Evolutionary conservation across 306 rosid species (phyloP).

Genomic region (Quillaja saponaria): DNA sequence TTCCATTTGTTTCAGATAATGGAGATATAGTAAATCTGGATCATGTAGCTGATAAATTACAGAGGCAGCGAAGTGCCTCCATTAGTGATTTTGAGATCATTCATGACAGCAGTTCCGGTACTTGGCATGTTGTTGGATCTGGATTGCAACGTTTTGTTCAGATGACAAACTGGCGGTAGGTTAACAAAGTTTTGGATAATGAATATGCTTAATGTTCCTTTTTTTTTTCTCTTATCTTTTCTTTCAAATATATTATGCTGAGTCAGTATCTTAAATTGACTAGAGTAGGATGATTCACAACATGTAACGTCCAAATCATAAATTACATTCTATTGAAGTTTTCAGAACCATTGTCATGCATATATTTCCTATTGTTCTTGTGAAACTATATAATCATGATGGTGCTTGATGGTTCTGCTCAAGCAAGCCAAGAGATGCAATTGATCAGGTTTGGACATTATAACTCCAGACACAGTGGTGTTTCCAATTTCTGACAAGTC

Average conservation of each 20-base stretch:
- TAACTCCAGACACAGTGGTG: conserved; percentile 7
- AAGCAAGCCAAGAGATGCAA: too few species aligned
- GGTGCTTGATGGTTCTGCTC: too few species aligned
- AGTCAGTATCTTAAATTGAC: too few species aligned
- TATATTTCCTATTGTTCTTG: conserved; percentile 13
- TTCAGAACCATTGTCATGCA: conserved; percentile 9
- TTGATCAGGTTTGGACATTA: conserved; percentile 12
- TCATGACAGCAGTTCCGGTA: conserved; percentile 53
- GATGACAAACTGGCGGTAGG: conserved; percentile 96
- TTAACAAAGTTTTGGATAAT: conserved; percentile 37
- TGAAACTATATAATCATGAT: conserved; percentile 23
- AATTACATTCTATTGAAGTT: conserved; percentile 22
- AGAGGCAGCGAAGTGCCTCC: conserved; percentile 70
- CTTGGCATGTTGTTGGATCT: conserved; percentile 82
- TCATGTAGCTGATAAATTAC: conserved; percentile 69
- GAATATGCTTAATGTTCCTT: conserved; percentile 2
- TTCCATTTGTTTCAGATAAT: conserved; percentile 48
- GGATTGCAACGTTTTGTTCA: conserved; percentile 91
- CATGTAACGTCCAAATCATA: too few species aligned
- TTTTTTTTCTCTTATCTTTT: conserved; percentile 8
- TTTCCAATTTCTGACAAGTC: too few species aligned
- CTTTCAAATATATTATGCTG: too few species aligned
- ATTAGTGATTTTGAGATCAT: conserved; percentile 78
- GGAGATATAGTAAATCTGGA: conserved; percentile 50
- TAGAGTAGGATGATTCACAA: too few species aligned